Evolutionary conservation across 805 yeast genomes (phyloP).

Genomic region (Brettanomyces nanus): DNA sequence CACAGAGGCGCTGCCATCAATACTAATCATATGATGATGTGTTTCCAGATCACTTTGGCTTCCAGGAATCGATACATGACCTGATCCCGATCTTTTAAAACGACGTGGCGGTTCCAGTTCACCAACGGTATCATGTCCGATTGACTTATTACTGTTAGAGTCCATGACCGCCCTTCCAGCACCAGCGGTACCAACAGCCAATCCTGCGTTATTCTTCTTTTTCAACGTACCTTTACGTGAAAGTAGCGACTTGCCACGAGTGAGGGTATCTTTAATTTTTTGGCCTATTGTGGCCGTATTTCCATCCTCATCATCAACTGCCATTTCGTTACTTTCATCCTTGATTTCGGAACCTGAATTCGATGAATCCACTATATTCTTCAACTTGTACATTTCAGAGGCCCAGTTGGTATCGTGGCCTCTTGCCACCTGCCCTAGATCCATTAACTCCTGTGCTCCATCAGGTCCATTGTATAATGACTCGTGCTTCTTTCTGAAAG

Average conservation of each 20-base stretch:
- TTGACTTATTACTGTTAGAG: neutral
- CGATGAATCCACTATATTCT: conserved; percentile 26
- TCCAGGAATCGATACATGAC: neutral
- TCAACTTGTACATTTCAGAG: conserved; percentile 46
- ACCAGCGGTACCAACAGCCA: neutral
- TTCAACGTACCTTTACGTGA: conserved; percentile 11
- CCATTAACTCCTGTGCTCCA: conserved; percentile 47
- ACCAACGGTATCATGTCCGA: conserved; percentile 2
- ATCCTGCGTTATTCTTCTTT: neutral
- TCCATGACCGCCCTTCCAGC: neutral
- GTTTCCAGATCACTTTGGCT: neutral
- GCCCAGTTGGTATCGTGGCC: conserved; percentile 76
- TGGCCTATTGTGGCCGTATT: neutral
- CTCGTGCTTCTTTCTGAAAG: conserved; percentile 51
- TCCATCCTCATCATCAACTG: neutral
- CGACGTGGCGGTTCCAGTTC: conserved; percentile 2
- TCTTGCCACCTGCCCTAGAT: conserved; percentile 75
- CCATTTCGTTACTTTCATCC: neutral
- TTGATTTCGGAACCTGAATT: conserved; percentile 5
- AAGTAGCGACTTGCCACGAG: conserved; percentile 33
- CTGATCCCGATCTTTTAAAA: neutral
- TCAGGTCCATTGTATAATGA: conserved; percentile 12
- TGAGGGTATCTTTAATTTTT: conserved; percentile 25
- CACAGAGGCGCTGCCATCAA: conserved; percentile 1
- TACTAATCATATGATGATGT: neutral